Percentiles rank a stretch among this genome's conserved stretches.
phyloP scores from a whole-genome alignment of 768 basidiomycete species.

The Leccinum fibrillosum region DNA sequence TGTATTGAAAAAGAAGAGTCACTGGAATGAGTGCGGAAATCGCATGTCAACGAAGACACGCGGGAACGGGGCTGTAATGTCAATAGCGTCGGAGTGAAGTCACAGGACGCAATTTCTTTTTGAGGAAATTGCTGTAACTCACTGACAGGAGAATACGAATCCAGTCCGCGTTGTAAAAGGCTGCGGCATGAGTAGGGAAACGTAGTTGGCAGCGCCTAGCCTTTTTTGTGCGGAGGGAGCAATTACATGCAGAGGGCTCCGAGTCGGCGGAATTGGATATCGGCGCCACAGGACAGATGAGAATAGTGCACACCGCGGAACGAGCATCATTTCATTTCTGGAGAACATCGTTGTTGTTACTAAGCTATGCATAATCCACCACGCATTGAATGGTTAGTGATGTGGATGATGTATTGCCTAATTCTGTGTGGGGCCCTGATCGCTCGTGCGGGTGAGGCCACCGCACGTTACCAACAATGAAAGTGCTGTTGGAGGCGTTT shows the following conservation, averaged over 20 bases:
- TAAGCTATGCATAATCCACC: background rate
- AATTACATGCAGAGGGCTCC: background rate
- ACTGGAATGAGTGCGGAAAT: conserved; percentile 12
- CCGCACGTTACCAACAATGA: background rate
- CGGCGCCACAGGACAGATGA: background rate
- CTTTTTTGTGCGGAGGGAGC: background rate
- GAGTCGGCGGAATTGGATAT: background rate
- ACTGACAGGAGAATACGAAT: conserved; percentile 19
- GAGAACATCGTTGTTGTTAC: background rate
- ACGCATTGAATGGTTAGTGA: conserved; percentile 4
- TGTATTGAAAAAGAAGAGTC: conserved; percentile 2
- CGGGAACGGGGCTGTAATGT: conserved; percentile 21
- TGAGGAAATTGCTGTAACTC: conserved; percentile 19
- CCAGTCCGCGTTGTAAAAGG: conserved; percentile 1
- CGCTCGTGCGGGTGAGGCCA: conserved; percentile 12
- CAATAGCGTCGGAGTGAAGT: conserved; percentile 14
- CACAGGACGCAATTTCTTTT: conserved; percentile 12
- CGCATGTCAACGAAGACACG: conserved; percentile 18
- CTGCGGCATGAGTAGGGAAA: background rate
- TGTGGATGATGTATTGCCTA: conserved; percentile 2
- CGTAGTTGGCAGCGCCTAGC: background rate
- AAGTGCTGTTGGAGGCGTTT: background rate
- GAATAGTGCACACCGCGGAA: conserved; percentile 1
- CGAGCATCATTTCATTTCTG: conserved; percentile 12
- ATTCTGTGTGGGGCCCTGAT: conserved; percentile 13